These are phyloP conservation scores for Candida yuanshanica DNA, from an alignment of 805 yeast species.

Conservation along the genomic window DNA sequence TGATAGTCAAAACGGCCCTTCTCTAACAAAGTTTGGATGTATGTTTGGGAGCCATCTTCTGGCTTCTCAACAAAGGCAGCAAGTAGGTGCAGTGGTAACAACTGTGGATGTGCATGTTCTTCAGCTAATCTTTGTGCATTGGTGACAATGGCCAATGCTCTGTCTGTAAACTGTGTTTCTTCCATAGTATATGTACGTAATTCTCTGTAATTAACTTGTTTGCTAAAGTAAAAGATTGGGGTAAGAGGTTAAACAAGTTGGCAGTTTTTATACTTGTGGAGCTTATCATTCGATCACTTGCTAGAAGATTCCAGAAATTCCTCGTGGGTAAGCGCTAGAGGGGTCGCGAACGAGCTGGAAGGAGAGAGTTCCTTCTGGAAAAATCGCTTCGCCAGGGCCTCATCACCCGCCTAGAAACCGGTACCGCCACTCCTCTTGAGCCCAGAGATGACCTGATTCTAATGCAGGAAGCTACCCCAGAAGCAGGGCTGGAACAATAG, in stretches of 20 bases:
- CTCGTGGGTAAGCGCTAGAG: neutral
- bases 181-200: conserved; percentile 27
- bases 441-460: too few species aligned
- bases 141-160: conserved; percentile 78
- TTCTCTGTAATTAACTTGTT: too few species aligned
- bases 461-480: too few species aligned
- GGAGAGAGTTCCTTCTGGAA: neutral
- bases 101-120: conserved; percentile 77
- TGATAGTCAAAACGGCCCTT: conserved; percentile 88
- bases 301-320: neutral
- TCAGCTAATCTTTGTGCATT: conserved; percentile 77
- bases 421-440: too few species aligned
- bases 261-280: neutral
- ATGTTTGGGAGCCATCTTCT: conserved; percentile 51
- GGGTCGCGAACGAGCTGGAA: neutral
- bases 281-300: neutral
- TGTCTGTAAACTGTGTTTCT: conserved; percentile 81
- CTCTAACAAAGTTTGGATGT: conserved; percentile 76
- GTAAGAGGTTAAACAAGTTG: too few species aligned
- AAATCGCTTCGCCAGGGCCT: too few species aligned
- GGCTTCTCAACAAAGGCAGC: conserved; percentile 79
- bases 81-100: conserved; percentile 81
- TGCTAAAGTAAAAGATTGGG: too few species aligned
- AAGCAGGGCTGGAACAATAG: too few species aligned
- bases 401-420: too few species aligned